Evolutionary conservation across 257 asterid species (phyloP), one percentile per base, ranked within the genome.

Genomic region (Nicotiana undulata): DNA sequence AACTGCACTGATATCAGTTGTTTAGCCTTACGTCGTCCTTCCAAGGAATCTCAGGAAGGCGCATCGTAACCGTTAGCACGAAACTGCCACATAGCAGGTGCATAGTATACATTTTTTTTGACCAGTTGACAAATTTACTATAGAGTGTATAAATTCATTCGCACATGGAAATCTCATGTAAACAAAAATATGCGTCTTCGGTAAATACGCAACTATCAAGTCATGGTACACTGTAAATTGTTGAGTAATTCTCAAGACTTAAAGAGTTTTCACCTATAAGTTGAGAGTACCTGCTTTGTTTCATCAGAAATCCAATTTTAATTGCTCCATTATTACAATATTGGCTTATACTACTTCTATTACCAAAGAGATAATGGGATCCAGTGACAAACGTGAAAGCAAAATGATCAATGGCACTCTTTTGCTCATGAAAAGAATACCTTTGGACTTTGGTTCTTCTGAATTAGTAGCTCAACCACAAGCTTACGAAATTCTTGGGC

Each of bases 121-220:
- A 37, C 44, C 44, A 34, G 44, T 34, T 34, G 44, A 56, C 6
- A 56, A 56, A 56, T 56, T 56, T 56, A 56, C 9, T n/a, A 5
- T 16, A 53, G 20, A 18, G 80, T 91, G 89, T 82, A 88, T n/a
- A 7, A 6, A 56, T 7, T 56, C 63, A 56, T 16, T 49, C 63
- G 26, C 11, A 56, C 26, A 6, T 7, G 26, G 3, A 56, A n/a
- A n/a, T 17, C 55, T 51, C 5, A 51, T 51, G 16, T 49, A 13
- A 49, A 49, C 55, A 2, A 49, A 49, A 17, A 49, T 49, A 49
- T 49, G 13, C 53, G 15, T 49, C 55, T 49, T 16, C n/a, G 26
- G 28, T 58, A 22, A 59, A 59, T 9, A 9, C 31, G 22, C 65
- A 22, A 2, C 3, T 59, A 20, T 10, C 65, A 20, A 59, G 6